phyloP scores from a whole-genome alignment of 2,329 filamentous ascomycete species.

The Cephalotrichum gorgonifer region DNA sequence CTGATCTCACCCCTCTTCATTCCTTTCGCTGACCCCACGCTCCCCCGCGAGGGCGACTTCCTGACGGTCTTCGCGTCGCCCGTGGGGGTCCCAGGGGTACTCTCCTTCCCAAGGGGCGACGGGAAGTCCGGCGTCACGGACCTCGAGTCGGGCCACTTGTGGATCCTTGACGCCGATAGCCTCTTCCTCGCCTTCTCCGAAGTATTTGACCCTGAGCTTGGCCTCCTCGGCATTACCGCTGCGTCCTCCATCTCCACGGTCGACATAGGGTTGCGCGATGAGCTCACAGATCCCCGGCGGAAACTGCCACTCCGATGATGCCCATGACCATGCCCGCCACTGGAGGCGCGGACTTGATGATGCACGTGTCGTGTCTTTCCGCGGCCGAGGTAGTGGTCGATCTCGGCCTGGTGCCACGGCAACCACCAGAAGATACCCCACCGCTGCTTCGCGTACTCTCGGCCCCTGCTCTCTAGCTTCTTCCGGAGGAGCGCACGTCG shows the following conservation, averaged over 20 bases:
- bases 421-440: conserved; percentile 81
- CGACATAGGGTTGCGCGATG: conserved; percentile 38
- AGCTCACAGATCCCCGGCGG: conserved; percentile 40
- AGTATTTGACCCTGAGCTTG: conserved; percentile 34
- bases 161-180: conserved; percentile 23
- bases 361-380: conserved; percentile 18
- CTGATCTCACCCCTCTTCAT: not conserved
- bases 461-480: conserved; percentile 59
- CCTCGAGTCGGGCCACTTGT: conserved; percentile 37
- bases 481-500: conserved; percentile 62
- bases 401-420: conserved; percentile 45
- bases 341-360: not conserved
- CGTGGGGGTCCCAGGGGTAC: not conserved
- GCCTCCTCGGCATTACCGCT: conserved; percentile 27
- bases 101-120: conserved; percentile 39
- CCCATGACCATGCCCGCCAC: conserved; percentile 8
- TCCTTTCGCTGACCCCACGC: not conserved
- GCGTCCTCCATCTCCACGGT: conserved; percentile 34
- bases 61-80: not conserved
- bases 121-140: conserved; percentile 45
- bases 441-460: conserved; percentile 55
- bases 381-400: conserved; percentile 12
- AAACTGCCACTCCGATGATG: conserved; percentile 38
- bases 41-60: conserved; percentile 1
- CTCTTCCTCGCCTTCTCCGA: conserved; percentile 44